Evolutionary conservation across 306 rosid species (phyloP).

Genomic region (Fagus crenata): DNA sequence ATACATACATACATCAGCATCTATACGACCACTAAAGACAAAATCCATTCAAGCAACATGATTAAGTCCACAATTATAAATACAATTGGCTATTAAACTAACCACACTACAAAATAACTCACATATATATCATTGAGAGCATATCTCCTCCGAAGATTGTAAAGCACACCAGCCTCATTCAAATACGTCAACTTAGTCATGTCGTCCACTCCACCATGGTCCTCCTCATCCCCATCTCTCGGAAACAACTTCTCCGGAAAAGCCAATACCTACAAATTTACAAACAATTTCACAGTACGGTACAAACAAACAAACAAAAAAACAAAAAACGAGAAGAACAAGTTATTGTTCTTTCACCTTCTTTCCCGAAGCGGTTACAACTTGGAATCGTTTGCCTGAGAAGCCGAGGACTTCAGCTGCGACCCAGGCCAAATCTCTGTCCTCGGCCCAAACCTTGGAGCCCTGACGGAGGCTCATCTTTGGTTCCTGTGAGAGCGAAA

Average conservation of each 20-base stretch:
- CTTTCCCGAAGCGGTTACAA: conserved; percentile 59
- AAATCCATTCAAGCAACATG: conserved; percentile 6
- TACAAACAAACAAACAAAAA: neutral
- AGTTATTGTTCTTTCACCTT: conserved; percentile 47
- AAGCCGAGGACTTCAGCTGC: conserved; percentile 67
- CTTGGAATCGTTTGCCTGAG: conserved; percentile 42
- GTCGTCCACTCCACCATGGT: conserved; percentile 91
- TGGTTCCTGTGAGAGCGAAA: conserved; percentile 14
- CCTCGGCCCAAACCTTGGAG: conserved; percentile 87
- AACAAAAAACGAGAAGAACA: neutral
- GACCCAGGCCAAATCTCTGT: conserved; percentile 67
- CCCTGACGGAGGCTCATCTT: conserved; percentile 73
- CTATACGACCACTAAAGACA: neutral
- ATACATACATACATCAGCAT: neutral
- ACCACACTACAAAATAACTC: conserved; percentile 27
- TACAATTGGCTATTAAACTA: neutral
- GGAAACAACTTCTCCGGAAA: conserved; percentile 57
- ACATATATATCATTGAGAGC: conserved; percentile 93
- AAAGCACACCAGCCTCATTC: conserved; percentile 96
- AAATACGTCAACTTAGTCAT: conserved; percentile 88
- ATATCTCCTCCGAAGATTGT: conserved; percentile 87
- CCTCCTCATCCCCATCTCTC: conserved; percentile 94
- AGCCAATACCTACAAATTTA: conserved; percentile 47
- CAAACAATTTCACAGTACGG: neutral
- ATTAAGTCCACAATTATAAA: neutral